Base-by-base conservation (phyloP, 2,329 filamentous ascomycete genomes). In the Botrytis fragariae region DNA sequence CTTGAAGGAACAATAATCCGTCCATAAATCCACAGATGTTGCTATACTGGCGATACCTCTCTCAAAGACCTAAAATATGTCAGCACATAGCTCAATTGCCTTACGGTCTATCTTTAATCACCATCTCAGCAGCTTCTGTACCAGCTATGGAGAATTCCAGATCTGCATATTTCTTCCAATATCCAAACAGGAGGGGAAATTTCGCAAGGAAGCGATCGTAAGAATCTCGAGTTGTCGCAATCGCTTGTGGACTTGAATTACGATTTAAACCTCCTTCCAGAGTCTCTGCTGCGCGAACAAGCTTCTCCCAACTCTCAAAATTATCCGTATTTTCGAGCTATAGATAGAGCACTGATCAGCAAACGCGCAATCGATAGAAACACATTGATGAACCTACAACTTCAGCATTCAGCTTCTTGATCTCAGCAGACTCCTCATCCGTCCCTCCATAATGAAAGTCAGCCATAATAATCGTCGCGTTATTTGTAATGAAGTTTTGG, bases 81-180 rank as follows among this genome's bases (percentile, higher is more conserved):
- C 74, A 83, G 81, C 74, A 62, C 18, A 37, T 62, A 61, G 14
- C 25, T 42, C 69, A 54, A 54, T 51, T 69, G 32, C 48, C 42
- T 14, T 48, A 39, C 63, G 29, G 32, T 60, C 64, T 71, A 72
- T 59, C 62, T 44, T 59, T 70, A 51, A 70, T 88, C 83, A 97
- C 94, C 92, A 98, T 97, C 83, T 98, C 96, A 71, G 96, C 96
- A 61, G 95, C 95, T 85, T 99, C 96, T 8, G 96, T 97, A 29
- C 96, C 96, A 7, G 94, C 94, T 77, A 99, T 97, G 69, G 94
- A 94, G 84, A 99, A 99, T 81, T 99, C 96, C 76, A 97, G 87
- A 80, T 98, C 95, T 80, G 96, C 96, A 87, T 98, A 99, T 82
- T 98, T 98, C 86, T 98, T 98, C 96, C 96, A 99, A 85, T 98